phyloP scores from a whole-genome alignment of 2,329 filamentous ascomycete species.

The Trichoderma sp. region DNA sequence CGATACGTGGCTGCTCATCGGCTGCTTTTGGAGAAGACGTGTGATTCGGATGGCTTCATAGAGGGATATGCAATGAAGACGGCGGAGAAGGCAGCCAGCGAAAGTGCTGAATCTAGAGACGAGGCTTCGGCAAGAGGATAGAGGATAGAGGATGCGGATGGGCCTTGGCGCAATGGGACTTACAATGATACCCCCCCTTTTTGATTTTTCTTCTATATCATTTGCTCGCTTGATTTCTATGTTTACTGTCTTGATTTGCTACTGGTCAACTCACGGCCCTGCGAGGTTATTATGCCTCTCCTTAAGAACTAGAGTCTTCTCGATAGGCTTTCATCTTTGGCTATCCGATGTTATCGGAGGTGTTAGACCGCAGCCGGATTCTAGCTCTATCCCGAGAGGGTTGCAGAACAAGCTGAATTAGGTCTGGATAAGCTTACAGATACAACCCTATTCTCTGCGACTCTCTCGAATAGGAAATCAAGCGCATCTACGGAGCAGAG shows the following conservation, averaged over 20 bases:
- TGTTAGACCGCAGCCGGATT: not conserved
- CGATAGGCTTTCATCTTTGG: not conserved
- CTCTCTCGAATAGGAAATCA: constrained; percentile 7
- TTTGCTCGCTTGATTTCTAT: not conserved
- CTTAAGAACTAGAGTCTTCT: not conserved
- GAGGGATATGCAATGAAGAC: constrained; percentile 60
- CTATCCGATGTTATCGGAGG: not conserved
- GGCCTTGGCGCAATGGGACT: not conserved
- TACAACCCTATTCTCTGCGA: not conserved
- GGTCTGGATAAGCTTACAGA: not conserved
- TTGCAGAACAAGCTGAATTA: not conserved
- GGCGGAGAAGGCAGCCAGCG: constrained; percentile 36
- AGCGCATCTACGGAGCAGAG: not conserved
- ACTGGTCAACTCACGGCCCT: fast-evolving
- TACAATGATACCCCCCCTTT: constrained; percentile 23
- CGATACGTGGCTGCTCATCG: constrained; percentile 64
- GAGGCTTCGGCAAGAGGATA: constrained; percentile 14
- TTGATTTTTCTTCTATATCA: not conserved
- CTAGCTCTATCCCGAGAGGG: not conserved
- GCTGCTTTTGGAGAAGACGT: constrained; percentile 63
- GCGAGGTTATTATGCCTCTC: not conserved
- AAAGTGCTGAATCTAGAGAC: constrained; percentile 28
- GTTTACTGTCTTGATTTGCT: not conserved
- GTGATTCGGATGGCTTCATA: constrained; percentile 73
- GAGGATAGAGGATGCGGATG: not conserved